Conservation (phyloP, 1,284 basidiomycete genomes). For the Pyrrhoderma noxium region DNA sequence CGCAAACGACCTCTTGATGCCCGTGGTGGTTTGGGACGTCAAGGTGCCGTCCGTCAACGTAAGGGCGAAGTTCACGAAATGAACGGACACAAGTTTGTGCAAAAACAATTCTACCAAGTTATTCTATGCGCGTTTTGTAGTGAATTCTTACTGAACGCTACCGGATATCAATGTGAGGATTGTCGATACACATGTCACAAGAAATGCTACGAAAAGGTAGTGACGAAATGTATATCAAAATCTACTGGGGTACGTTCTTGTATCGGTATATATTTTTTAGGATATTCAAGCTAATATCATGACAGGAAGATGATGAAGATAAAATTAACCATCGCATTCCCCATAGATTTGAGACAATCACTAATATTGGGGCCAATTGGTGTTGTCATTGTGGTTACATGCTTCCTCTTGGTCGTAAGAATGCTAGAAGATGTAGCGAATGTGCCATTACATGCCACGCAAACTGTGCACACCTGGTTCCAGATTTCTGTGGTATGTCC, state of each 20-base stretch:
- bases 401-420: conserved; percentile 94
- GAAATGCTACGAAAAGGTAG: conserved; percentile 98
- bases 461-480: conserved; percentile 96
- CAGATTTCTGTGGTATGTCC: conserved; percentile 99
- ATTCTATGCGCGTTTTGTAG: conserved; percentile 98
- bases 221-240: conserved; percentile 99
- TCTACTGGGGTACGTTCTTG: conserved; percentile 73
- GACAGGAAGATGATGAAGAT: conserved; percentile 90
- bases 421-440: conserved; percentile 91
- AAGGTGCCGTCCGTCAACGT: conserved; percentile 95
- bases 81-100: conserved; percentile 98
- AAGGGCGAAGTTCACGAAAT: conserved; percentile 99
- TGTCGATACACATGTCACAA: conserved; percentile 99
- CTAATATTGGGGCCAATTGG: conserved; percentile 98
- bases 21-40: conserved; percentile 87
- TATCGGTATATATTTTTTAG: conserved; percentile 2
- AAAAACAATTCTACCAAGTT: conserved; percentile 96
- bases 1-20: conserved; percentile 91
- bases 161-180: conserved; percentile 98
- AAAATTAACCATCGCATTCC: conserved; percentile 99
- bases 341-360: conserved; percentile 95
- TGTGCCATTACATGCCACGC: conserved; percentile 97
- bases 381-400: conserved; percentile 99
- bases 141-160: conserved; percentile 95
- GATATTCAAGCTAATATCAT: neutral